Evolutionary conservation across 2,329 filamentous ascomycete genomes (phyloP).

Genomic region (Pseudocercospora eumusae): DNA sequence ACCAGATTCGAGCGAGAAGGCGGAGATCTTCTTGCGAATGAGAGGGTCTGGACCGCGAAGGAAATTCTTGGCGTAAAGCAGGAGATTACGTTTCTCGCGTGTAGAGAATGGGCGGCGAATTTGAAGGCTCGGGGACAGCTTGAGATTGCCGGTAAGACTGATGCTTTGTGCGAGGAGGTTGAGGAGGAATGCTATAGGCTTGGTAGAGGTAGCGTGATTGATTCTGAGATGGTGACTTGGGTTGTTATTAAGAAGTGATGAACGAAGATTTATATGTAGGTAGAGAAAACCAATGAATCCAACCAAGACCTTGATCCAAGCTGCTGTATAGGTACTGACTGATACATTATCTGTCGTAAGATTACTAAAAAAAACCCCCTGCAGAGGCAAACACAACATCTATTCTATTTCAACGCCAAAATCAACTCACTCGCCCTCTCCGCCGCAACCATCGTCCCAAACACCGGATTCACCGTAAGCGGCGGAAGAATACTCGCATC

Average conservation of each 20-base stretch:
- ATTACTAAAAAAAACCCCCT: no score
- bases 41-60: constrained; percentile 20
- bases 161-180: constrained; percentile 18
- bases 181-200: constrained; percentile 24
- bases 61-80: constrained; percentile 22
- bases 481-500: constrained; percentile 55
- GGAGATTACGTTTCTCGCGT: constrained; percentile 25
- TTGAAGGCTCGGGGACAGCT: constrained; percentile 17
- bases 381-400: no score
- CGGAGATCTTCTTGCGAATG: constrained; percentile 18
- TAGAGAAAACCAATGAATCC: no score
- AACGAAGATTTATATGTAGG: no score
- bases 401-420: constrained; percentile 37
- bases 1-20: constrained; percentile 12
- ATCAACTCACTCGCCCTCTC: constrained; percentile 56
- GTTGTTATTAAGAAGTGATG: constrained; percentile 23
- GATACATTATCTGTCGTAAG: background rate
- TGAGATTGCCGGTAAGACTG: constrained; percentile 14
- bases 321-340: no score
- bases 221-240: constrained; percentile 28
- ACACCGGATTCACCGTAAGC: constrained; percentile 57
- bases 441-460: constrained; percentile 57
- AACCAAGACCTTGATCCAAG: no score
- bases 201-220: constrained; percentile 17
- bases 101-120: constrained; percentile 23